Conservation (phyloP, 371 early-diverging fungal species). For the Neoconidiobolus thromboides region DNA sequence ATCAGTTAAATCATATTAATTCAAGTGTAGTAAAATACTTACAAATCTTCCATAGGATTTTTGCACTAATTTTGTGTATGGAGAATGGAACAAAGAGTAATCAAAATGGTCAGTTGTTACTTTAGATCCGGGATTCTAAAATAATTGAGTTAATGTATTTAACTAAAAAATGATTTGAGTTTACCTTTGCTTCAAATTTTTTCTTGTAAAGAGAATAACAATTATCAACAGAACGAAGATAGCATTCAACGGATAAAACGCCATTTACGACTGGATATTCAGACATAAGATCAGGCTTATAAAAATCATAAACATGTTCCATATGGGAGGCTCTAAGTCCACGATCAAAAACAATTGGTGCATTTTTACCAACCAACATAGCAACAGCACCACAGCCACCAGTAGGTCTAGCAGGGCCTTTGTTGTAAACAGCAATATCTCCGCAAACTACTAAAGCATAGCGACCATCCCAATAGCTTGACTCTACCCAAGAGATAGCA, state of each 20-base stretch:
- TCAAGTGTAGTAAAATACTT: conserved; percentile 2
- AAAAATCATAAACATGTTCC: conserved; percentile 94
- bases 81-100: conserved; percentile 84
- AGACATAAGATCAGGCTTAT: conserved; percentile 90
- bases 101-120: conserved; percentile 50
- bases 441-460: conserved; percentile 84
- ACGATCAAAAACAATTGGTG: conserved; percentile 81
- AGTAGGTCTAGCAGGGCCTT: conserved; percentile 81
- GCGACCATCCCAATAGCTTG: conserved; percentile 83
- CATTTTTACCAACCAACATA: conserved; percentile 84
- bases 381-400: conserved; percentile 93
- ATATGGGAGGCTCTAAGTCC: conserved; percentile 82
- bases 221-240: conserved; percentile 73
- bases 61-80: conserved; percentile 89
- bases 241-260: conserved; percentile 76
- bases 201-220: conserved; percentile 69
- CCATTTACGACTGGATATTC: conserved; percentile 96
- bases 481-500: conserved; percentile 90
- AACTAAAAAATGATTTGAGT: conserved; percentile 11
- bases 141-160: background rate
- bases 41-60: conserved; percentile 77
- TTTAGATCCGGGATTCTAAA: conserved; percentile 15
- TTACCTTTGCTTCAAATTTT: conserved; percentile 33
- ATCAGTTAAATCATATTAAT: background rate
- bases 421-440: conserved; percentile 92